Evolutionary conservation across 371 early-diverging fungal species (phyloP), one percentile per base, ranked within the genome.

Genomic region (Mortierella sp.): DNA sequence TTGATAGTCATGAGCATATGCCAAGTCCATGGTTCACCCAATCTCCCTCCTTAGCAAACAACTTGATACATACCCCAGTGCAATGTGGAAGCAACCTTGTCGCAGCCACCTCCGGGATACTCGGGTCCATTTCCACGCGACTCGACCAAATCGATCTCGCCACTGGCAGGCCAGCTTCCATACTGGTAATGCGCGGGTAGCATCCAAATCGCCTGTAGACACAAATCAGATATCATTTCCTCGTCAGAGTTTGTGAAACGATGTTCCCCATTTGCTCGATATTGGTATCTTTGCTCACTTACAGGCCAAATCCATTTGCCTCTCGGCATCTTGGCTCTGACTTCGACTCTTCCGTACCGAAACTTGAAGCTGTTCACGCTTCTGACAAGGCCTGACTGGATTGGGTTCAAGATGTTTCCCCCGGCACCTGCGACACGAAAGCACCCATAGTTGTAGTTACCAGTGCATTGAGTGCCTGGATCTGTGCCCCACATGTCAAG

Each of bases 251-350:
- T 17, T 17, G n/a, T n/a, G n/a, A n/a, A 44, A 19, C n/a, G n/a
- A 44, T 7, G 44, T 5, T n/a, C 44, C n/a, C 7, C 19, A 5
- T 44, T 44, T 5, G 19, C 12, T 12, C n/a, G 19, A 44, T 39
- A 14, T 7, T 14, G 8, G 8, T 14, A 19, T 47, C 0, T 2
- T 12, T 27, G 28, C 51, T n/a, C 25, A 50, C 63, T 57, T 64
- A 74, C 77, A 22, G 85, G 88, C 90, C 90, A 91, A 37, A 90
- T 61, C 88, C 88, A 90, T 66, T 90, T 88, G 21, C 92, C 92
- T 29, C 44, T 67, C 4, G 92, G 91, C 60, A 91, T 58, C 57
- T 83, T 80, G 3, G 91, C 92, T 24, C 82, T 73, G 13, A 92
- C 85, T 58, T 88, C 89, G 12, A 91, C 87, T 56, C 82, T 87